Evolutionary conservation across 768 basidiomycete species (phyloP).

Genomic region (Gloeophyllum trabeum): DNA sequence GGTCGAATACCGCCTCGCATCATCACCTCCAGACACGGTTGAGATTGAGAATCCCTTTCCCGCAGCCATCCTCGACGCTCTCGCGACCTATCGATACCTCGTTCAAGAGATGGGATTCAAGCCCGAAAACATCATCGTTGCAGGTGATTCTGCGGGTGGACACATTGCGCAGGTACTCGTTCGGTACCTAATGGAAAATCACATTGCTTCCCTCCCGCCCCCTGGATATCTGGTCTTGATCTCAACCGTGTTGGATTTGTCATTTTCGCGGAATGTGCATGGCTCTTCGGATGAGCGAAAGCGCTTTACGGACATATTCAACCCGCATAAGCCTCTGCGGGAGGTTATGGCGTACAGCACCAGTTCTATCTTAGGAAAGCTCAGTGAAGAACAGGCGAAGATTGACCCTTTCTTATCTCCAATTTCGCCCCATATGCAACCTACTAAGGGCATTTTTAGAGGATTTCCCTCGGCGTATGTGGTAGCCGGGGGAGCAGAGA

Average conservation of each 20-base stretch:
- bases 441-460: constrained; percentile 26
- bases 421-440: constrained; percentile 5
- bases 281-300: neutral
- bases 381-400: neutral
- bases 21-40: constrained; percentile 2
- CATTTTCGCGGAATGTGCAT: constrained; percentile 1
- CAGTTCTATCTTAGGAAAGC: neutral
- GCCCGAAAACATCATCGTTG: constrained; percentile 30
- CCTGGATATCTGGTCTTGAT: constrained; percentile 19
- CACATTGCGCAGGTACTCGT: constrained; percentile 30
- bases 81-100: constrained; percentile 41
- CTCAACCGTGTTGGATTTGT: constrained; percentile 14
- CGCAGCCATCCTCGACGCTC: constrained; percentile 38
- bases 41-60: constrained; percentile 33
- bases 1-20: constrained; percentile 20
- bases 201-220: constrained; percentile 9
- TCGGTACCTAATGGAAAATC: constrained; percentile 26
- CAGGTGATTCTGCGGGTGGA: constrained; percentile 47
- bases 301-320: neutral
- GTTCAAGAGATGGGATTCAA: constrained; percentile 27
- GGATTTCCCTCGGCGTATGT: constrained; percentile 58
- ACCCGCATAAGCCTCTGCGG: too few relatives aligned
- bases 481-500: constrained; percentile 43
- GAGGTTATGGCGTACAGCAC: neutral
- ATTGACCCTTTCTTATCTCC: neutral